Evolutionary conservation across 2,329 filamentous ascomycete species (phyloP).

Genomic region (Phyllosticta citrichinensis): DNA sequence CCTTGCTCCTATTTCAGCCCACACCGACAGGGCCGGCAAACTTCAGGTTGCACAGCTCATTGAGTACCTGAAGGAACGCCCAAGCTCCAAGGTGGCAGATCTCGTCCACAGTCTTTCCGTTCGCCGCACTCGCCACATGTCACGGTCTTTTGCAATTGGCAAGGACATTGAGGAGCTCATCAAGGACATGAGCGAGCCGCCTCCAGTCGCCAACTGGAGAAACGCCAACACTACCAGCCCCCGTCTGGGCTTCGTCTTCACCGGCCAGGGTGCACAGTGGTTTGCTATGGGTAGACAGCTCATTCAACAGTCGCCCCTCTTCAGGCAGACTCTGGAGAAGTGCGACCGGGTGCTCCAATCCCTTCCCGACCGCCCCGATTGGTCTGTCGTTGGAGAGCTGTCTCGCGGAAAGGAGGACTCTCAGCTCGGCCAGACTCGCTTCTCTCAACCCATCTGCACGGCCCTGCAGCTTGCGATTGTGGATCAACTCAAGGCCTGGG

Average conservation of each 20-base stretch:
- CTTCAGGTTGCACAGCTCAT: background rate
- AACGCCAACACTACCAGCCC: background rate
- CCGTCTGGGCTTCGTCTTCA: conserved; percentile 18
- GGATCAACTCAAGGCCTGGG: conserved; percentile 18
- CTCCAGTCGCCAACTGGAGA: conserved; percentile 1
- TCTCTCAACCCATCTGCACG: conserved; percentile 19
- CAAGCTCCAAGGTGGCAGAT: background rate
- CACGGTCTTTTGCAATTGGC: background rate
- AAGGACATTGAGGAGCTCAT: background rate
- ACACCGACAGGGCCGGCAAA: conserved; percentile 10
- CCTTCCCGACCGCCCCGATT: conserved; percentile 8
- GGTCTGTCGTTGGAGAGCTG: conserved; percentile 16
- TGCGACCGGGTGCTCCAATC: conserved; percentile 9
- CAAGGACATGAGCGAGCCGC: conserved; percentile 3
- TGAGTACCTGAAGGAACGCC: background rate
- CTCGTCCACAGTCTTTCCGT: conserved; percentile 1
- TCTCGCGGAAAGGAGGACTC: conserved; percentile 14
- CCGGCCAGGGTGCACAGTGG: conserved; percentile 24
- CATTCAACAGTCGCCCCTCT: conserved; percentile 2
- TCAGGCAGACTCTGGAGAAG: background rate
- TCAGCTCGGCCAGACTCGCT: conserved; percentile 13
- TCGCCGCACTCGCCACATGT: background rate
- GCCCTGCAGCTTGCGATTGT: conserved; percentile 20
- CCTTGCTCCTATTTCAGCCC: conserved; percentile 6
- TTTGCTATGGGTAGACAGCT: conserved; percentile 11